These are phyloP conservation scores for Marvania coccoides DNA, from an alignment of 139 green algal species.

Conservation along the genomic window DNA sequence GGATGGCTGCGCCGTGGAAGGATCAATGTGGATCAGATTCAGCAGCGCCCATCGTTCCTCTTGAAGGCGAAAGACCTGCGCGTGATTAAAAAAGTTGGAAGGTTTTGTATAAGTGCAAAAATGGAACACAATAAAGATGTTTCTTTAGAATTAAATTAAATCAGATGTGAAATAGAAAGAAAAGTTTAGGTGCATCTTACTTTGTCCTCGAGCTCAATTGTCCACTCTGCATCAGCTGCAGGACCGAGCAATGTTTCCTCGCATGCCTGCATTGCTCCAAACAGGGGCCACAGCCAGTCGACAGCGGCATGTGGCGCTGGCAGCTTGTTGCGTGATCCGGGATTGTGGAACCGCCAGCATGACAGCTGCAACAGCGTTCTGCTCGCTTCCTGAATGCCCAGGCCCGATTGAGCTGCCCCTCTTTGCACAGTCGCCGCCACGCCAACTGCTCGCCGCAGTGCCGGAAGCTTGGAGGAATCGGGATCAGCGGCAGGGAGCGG, in stretches of 20 bases:
- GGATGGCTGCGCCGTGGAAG: neutral
- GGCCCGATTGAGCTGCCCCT: conserved; percentile 1
- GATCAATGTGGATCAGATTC: conserved; percentile 26
- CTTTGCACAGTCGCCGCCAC: conserved; percentile 14
- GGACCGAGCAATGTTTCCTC: conserved; percentile 30
- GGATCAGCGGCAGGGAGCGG: neutral
- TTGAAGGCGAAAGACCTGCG: conserved; percentile 35
- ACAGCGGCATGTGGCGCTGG: conserved; percentile 44
- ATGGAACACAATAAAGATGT: neutral
- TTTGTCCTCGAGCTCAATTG: neutral
- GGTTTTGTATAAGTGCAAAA: neutral
- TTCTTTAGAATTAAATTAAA: neutral
- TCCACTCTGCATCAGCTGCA: neutral
- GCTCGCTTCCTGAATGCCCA: neutral
- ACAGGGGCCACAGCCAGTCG: conserved; percentile 39
- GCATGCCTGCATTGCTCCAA: conserved; percentile 30
- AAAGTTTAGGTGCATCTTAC: neutral
- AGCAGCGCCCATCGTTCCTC: conserved; percentile 42
- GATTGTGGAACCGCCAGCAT: conserved; percentile 40
- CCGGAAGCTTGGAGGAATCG: neutral
- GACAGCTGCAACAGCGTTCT: conserved; percentile 43
- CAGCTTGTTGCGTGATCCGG: conserved; percentile 31
- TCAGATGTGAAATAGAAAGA: no score
- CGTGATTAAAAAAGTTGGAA: neutral
- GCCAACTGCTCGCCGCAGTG: conserved; percentile 3